Conservation (phyloP, 2,329 filamentous ascomycete species). For the Penicillium sp. region DNA sequence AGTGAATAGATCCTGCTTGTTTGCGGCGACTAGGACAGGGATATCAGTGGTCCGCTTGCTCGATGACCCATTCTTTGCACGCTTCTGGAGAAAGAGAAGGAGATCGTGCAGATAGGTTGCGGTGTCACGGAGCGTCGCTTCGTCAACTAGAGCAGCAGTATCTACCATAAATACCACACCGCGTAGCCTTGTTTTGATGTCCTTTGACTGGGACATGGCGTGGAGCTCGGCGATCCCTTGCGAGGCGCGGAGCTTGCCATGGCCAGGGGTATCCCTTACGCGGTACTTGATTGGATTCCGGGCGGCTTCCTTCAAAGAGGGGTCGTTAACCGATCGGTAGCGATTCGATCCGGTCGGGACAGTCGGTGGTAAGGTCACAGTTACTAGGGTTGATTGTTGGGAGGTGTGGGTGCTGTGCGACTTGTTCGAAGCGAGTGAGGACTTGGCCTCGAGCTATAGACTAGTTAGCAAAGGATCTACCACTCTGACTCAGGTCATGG, state of each 20-base stretch:
- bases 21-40: slow-evolving; percentile 80
- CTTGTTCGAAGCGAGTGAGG: slow-evolving; percentile 37
- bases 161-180: slow-evolving; percentile 89
- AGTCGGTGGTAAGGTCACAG: slow-evolving; percentile 55
- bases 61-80: slow-evolving; percentile 53
- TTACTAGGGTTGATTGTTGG: slow-evolving; percentile 57
- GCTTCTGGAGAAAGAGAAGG: slow-evolving; percentile 77
- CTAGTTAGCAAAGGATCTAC: neutral
- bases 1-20: slow-evolving; percentile 95
- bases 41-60: slow-evolving; percentile 60
- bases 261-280: slow-evolving; percentile 77
- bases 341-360: slow-evolving; percentile 56
- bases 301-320: slow-evolving; percentile 56
- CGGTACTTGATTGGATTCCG: slow-evolving; percentile 40
- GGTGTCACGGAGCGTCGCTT: slow-evolving; percentile 61
- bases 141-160: slow-evolving; percentile 61
- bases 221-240: slow-evolving; percentile 46
- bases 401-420: slow-evolving; percentile 58
- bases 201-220: slow-evolving; percentile 32
- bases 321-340: slow-evolving; percentile 66
- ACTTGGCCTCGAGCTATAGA: slow-evolving; percentile 46
- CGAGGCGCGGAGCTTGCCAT: slow-evolving; percentile 81
- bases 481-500: neutral
- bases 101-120: slow-evolving; percentile 87
- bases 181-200: slow-evolving; percentile 49